Percentiles rank a stretch among this genome's conserved stretches.
These are phyloP conservation scores for Suhomyces kilbournensis DNA, from an alignment of 805 yeast genomes.

Conservation along the genomic window DNA sequence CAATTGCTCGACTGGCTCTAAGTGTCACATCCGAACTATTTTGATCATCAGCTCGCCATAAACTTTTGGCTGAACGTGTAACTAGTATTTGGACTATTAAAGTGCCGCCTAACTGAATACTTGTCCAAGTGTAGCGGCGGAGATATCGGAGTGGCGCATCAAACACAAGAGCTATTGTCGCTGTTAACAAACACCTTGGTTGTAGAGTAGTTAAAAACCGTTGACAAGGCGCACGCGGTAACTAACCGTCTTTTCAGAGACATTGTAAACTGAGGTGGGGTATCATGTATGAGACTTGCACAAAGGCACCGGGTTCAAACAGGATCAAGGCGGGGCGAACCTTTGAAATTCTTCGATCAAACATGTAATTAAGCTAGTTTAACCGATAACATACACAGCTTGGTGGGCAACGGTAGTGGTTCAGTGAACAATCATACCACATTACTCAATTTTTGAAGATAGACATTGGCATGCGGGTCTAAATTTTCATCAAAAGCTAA, in stretches of 20 bases:
- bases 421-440: background rate
- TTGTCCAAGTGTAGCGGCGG: background rate
- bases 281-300: background rate
- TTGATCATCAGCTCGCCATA: background rate
- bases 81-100: background rate
- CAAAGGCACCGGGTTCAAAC: background rate
- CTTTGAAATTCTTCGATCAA: background rate
- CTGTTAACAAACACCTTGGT: background rate
- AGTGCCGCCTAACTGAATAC: background rate
- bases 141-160: background rate
- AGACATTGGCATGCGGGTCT: background rate
- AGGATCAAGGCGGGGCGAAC: background rate
- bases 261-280: background rate
- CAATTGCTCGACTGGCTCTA: background rate
- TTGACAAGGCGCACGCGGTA: background rate
- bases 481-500: background rate
- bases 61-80: background rate
- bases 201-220: background rate
- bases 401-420: background rate
- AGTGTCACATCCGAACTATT: background rate
- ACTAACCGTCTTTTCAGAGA: background rate
- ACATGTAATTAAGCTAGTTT: background rate
- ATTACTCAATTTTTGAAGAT: background rate
- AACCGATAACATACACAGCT: background rate
- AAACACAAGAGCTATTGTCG: background rate